Evolutionary conservation across 371 early-diverging fungal species (phyloP), one percentile per base, ranked within the genome.

Genomic region (Syncephalastrum contaminatum): DNA sequence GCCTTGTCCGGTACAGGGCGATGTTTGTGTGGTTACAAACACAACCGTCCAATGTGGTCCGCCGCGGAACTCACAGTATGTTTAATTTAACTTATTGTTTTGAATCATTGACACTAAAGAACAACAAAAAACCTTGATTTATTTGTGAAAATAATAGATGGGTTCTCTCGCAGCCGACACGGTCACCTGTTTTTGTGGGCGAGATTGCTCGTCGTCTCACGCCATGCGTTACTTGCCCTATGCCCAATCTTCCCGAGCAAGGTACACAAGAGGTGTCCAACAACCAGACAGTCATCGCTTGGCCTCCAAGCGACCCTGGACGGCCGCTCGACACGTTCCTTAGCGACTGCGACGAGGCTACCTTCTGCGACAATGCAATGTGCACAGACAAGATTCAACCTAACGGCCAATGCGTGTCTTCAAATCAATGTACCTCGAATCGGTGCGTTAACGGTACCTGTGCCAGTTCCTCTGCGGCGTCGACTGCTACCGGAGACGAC

Each of bases 131-230:
- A 14, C n/a, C 42, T 44, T 44, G 45, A 19, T 6, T 44, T 44
- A 19, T 21, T 14, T 15, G 21, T 21, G 40, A 14, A 20, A 41
- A 39, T 40, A 14, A 20, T 30, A 66, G 66, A 61, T 66, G 66
- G 66, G 49, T 66, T 16, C 58, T 66, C 14, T n/a, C 36, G n/a
- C 41, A 53, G 36, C 50, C 57, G 4, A 44, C 43, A 21, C 54
- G 46, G 20, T 60, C 66, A 20, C 66, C 66, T 14, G 51, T 66
- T 36, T 66, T 58, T 51, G 48, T 58, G 14, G 66, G 66, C 36
- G 61, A 60, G 48, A 58, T 50, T 8, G 66, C 66, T 27, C 54
- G 52, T 21, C 47, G 57, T 16, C 43, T 61, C 43, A 54, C 61
- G 25, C 66, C 66, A 36, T 66, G 66, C 46, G 56, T 66, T 24